A percentile compares a stretch with the other conserved stretches of the same genome.
phyloP scores from a whole-genome alignment of 176 grass and related monocot genomes.

The sorghum (Sorghum bicolor) region Sorghum_bicolor_NCBIv3 NC_012877.2:57534001-57534500 shows the following conservation, averaged over 20 bases:
- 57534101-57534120: neutral
- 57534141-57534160: slow-evolving; percentile 7
- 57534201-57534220: slow-evolving; percentile 24
- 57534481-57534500: slow-evolving; percentile 58
- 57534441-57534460: slow-evolving; percentile 36
- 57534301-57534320: too few species aligned
- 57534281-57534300: too few species aligned
- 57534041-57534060: neutral
- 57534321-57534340: too few species aligned
- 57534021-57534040: neutral
- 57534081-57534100: neutral
- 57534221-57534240: slow-evolving; percentile 7
- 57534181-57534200: slow-evolving; percentile 1
- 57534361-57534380: slow-evolving; percentile 24
- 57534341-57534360: too few species aligned
- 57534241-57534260: slow-evolving; percentile 42
- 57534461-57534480: slow-evolving; percentile 77
- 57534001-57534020: neutral
- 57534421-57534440: slow-evolving; percentile 4
- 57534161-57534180: slow-evolving; percentile 25
- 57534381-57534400: slow-evolving; percentile 45
- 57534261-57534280: too few species aligned
- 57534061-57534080: neutral
- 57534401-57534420: slow-evolving; percentile 33
- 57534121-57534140: slow-evolving; percentile 30